These are phyloP conservation scores for Amoebophrya sp. DNA, from an alignment of 169 alveolate species.

Conservation along the genomic window DNA sequence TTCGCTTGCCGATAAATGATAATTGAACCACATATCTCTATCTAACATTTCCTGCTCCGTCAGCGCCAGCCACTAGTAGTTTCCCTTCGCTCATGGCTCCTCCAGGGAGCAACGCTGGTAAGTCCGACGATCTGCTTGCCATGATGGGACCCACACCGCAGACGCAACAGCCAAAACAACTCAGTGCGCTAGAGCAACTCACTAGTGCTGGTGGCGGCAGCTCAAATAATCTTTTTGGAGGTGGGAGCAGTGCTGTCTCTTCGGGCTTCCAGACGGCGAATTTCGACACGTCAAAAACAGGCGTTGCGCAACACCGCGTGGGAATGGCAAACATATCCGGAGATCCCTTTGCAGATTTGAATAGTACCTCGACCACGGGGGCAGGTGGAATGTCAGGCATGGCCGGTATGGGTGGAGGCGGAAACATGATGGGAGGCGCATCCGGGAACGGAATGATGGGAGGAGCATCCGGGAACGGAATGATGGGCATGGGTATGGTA, in stretches of 20 bases:
- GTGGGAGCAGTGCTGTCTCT: not conserved
- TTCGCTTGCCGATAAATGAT: not conserved
- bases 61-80: not conserved
- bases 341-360: not conserved
- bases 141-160: not conserved
- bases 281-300: not conserved
- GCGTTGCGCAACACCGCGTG: not conserved
- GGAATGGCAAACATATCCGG: not conserved
- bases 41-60: not conserved
- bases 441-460: not conserved
- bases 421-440: not conserved
- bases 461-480: not conserved
- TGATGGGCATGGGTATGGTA: not conserved
- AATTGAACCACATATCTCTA: not conserved
- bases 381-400: not conserved
- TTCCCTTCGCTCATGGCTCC: not conserved
- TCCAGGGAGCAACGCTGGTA: not conserved
- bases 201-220: not conserved
- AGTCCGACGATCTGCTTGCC: not conserved
- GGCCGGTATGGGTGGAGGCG: slow-evolving; percentile 19
- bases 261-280: not conserved
- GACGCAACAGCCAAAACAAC: not conserved
- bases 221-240: too few species aligned
- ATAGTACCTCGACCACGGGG: not conserved
- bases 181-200: not conserved